A percentile compares a stretch with the other conserved stretches of the same genome.
phyloP scores from a whole-genome alignment of 2,329 filamentous ascomycete species.

The Pseudocercospora musae region DNA sequence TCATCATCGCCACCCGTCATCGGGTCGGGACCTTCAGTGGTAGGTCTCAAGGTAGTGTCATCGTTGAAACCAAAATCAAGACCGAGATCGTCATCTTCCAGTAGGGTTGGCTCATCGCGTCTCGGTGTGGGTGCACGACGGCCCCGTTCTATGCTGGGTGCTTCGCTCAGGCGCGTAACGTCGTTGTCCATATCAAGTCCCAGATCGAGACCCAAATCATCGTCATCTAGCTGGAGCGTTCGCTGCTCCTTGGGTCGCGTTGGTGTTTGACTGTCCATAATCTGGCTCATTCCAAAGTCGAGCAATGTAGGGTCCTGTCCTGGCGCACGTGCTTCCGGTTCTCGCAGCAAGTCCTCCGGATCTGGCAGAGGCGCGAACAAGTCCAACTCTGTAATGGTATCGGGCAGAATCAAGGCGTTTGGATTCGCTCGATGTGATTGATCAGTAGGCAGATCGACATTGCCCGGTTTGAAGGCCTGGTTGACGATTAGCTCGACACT shows the following conservation, averaged over 20 bases:
- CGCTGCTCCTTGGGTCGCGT: slow-evolving; percentile 23
- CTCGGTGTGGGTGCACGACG: slow-evolving; percentile 68
- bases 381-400: slow-evolving; percentile 90
- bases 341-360: slow-evolving; percentile 71
- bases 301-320: slow-evolving; percentile 44
- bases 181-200: slow-evolving; percentile 46
- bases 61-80: slow-evolving; percentile 44
- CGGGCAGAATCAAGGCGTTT: slow-evolving; percentile 82
- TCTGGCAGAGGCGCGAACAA: slow-evolving; percentile 76
- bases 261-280: slow-evolving; percentile 51
- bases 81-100: slow-evolving; percentile 57
- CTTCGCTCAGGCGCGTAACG: slow-evolving; percentile 36
- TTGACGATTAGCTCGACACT: not conserved
- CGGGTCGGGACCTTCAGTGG: slow-evolving; percentile 17
- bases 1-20: slow-evolving; percentile 34
- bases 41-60: slow-evolving; percentile 30
- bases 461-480: slow-evolving; percentile 91
- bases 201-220: slow-evolving; percentile 63
- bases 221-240: slow-evolving; percentile 50
- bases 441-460: slow-evolving; percentile 88
- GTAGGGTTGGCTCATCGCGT: slow-evolving; percentile 56
- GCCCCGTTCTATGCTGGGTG: slow-evolving; percentile 75
- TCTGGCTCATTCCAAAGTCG: slow-evolving; percentile 69
- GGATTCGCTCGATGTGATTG: slow-evolving; percentile 73
- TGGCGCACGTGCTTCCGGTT: slow-evolving; percentile 28